Evolutionary conservation across 2,329 filamentous ascomycete genomes (phyloP), one percentile per base, ranked within the genome.

Genomic region (Calonectria hawksworthii): DNA sequence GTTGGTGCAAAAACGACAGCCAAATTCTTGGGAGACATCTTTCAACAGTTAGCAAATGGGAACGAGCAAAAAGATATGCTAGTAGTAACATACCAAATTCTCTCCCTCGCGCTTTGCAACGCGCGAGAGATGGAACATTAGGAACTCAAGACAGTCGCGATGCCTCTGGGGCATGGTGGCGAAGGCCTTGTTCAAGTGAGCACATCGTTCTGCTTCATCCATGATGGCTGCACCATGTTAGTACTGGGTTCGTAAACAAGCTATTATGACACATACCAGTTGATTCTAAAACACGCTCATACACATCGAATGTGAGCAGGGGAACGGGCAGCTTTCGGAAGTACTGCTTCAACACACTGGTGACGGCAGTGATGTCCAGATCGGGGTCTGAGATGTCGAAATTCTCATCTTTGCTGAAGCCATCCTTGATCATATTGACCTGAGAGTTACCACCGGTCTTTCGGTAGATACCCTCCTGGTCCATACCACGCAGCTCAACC

Each of bases 1-100:
- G 97, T 99, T 10, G 97, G 97, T 11, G 97, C 97, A 83, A 99
- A 99, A 47, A 99, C 97, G 52, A 99, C 97, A 4, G 97, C 96
- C 75, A 99, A 87, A 83, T 99, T 99, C 86, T 98, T 95, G 72
- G 96, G 95, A 30, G 95, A 98, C 97, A 99, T 99, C 92, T 95
- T 28, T 3, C 3, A 47, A 18, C 3, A 3, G 70, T 83, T 69
- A 84, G 79, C 32, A 32, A 26, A n/a, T 8, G 63, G 69, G 8
- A 59, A 21, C 50, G 32, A 7, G 34, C n/a, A 11, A 13, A 11
- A 13, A 21, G 11, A 32, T 56, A 13, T 13, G 21, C 18, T 3
- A 14, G 21, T 6, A 23, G 38, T 8, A 10, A 87, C 92, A 80
- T 88, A 95, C 93, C 84, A 98, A 85, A 83, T 99, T 99, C 83